phyloP scores from a whole-genome alignment of 2,329 filamentous ascomycete species.

The Fusarium nanum region DNA sequence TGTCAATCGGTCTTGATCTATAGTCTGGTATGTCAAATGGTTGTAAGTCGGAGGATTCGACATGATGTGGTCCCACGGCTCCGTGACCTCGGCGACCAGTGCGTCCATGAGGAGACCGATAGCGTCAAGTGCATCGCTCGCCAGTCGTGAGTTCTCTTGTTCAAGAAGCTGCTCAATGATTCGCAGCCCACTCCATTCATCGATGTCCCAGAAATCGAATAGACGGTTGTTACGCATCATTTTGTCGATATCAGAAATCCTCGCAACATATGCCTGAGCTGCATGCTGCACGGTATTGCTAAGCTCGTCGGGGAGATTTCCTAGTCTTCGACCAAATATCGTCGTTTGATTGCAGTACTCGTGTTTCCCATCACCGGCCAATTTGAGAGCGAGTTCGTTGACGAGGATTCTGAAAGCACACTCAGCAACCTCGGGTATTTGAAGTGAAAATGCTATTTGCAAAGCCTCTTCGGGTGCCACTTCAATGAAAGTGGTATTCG shows the following conservation, averaged over 20 bases:
- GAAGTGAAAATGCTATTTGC: constrained; percentile 64
- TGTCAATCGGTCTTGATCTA: constrained; percentile 53
- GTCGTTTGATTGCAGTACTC: constrained; percentile 42
- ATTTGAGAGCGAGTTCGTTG: constrained; percentile 68
- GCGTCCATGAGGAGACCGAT: constrained; percentile 42
- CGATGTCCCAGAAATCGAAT: constrained; percentile 47
- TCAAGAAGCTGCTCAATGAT: constrained; percentile 45
- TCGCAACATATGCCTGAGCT: constrained; percentile 62
- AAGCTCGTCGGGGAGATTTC: constrained; percentile 64
- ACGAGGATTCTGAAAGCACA: constrained; percentile 70
- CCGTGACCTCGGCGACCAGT: constrained; percentile 31
- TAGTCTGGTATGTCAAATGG: constrained; percentile 6
- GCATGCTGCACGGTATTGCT: constrained; percentile 70
- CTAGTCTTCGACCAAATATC: constrained; percentile 60
- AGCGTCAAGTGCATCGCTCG: constrained; percentile 22
- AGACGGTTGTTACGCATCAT: constrained; percentile 51
- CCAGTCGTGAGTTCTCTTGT: constrained; percentile 1
- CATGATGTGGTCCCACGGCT: constrained; percentile 26
- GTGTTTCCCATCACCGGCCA: constrained; percentile 40
- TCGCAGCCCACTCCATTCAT: constrained; percentile 51
- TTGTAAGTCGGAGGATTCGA: not conserved
- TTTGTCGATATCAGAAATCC: constrained; percentile 51
- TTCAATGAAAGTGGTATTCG: constrained; percentile 71
- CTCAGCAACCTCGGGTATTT: constrained; percentile 57
- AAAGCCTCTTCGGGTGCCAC: constrained; percentile 71